Base-by-base conservation (phyloP, 495 filamentous ascomycete species). In the Xylaria palmicola region DNA sequence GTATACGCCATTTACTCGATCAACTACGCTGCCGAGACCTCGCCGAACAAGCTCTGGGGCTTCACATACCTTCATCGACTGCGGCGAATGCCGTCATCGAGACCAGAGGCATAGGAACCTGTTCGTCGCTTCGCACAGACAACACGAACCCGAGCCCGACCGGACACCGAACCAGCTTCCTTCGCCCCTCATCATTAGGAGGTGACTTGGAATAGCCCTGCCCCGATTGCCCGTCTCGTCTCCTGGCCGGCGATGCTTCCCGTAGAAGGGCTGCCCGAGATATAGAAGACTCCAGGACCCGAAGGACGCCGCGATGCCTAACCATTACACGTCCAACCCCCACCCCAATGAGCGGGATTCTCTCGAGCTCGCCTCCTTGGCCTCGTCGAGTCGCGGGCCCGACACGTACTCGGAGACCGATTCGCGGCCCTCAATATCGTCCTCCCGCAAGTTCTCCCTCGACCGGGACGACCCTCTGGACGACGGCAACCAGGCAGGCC, bases 361-460 rank as follows among this genome's bases (percentile, higher is more conserved):
- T 55, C 87, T 98, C 63, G 94, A 98, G 77, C 89, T 98, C 47
- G 94, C 92, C 52, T 97, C 92, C 27, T 86, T 98, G 56, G 94
- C 94, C 12, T 90, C 87, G 47, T 96, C 93, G 43, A 88, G 85
- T 45, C 84, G 77, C 44, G 75, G 77, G 17, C 78, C 77, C 60
- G 83, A 83, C 27, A 79, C 70, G 37, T 79, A 85, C 37, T 83
- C 85, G 37, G 88, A 86, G 3, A 81, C 86, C 53, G 87, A 83
- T 51, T 97, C 92, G 24, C 83, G 86, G 50, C 89, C 90, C 29
- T 92, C 91, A 62, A 86, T 94, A 66, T 89, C 92, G 12, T 98
- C 94, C 4, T 97, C 92, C 56, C 90, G 93, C 56, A 90, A 89
- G 61, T 82, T 94, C 51, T 98, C 94, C 22, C 87, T 97, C 66